phyloP scores from a whole-genome alignment of 768 basidiomycete genomes.

The Lactifluus subvellereus region DNA sequence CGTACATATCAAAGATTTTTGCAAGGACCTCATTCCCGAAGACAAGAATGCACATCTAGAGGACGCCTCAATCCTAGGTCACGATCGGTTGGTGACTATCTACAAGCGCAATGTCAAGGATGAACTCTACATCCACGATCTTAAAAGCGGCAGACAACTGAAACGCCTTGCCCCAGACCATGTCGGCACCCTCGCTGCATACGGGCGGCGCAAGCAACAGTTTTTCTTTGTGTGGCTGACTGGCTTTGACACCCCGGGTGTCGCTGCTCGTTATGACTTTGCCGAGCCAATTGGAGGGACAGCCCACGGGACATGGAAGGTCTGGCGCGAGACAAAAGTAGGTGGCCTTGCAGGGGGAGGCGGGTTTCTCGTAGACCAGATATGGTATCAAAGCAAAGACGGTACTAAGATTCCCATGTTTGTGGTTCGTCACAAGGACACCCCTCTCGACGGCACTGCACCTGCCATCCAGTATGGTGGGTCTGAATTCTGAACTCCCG shows the following conservation, averaged over 20 bases:
- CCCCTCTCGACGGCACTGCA: slow-evolving; percentile 65
- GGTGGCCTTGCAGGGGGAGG: slow-evolving; percentile 51
- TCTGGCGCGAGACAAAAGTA: slow-evolving; percentile 53
- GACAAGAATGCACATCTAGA: slow-evolving; percentile 55
- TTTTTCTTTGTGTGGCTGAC: slow-evolving; percentile 61
- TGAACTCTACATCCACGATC: slow-evolving; percentile 64
- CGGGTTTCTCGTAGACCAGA: slow-evolving; percentile 67
- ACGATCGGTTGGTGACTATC: slow-evolving; percentile 51
- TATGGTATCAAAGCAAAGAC: slow-evolving; percentile 77
- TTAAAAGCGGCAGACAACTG: slow-evolving; percentile 46
- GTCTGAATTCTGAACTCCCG: slow-evolving; percentile 2
- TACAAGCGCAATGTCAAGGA: slow-evolving; percentile 81
- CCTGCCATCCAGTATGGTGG: slow-evolving; percentile 73
- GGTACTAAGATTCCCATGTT: slow-evolving; percentile 84
- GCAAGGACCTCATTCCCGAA: slow-evolving; percentile 64
- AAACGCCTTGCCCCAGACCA: slow-evolving; percentile 56
- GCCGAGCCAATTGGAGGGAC: slow-evolving; percentile 24
- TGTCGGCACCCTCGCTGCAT: slow-evolving; percentile 57
- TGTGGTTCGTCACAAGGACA: slow-evolving; percentile 68
- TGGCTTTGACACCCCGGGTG: slow-evolving; percentile 69
- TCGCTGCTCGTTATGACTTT: slow-evolving; percentile 60
- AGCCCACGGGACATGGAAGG: slow-evolving; percentile 50
- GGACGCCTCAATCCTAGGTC: slow-evolving; percentile 42
- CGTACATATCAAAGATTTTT: slow-evolving; percentile 35
- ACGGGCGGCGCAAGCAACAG: slow-evolving; percentile 45